These are phyloP conservation scores for Helichrysum umbraculigerum DNA, from an alignment of 129 eudicot genomes.

Conservation along the genomic window DNA sequence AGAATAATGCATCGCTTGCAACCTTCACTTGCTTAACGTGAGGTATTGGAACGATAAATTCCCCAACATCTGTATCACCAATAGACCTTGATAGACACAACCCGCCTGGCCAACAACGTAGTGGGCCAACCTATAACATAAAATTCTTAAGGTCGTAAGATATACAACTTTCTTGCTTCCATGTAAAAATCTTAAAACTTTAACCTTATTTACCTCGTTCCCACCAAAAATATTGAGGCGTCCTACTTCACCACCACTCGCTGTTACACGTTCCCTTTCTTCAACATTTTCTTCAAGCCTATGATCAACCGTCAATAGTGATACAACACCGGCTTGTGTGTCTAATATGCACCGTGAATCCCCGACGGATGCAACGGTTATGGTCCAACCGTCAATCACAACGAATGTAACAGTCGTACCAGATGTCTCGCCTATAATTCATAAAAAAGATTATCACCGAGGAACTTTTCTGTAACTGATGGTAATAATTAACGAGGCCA, in stretches of 20 bases:
- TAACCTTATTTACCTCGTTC: conserved; percentile 52
- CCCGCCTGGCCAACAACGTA: conserved; percentile 99
- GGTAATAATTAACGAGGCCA: background rate
- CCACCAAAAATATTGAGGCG: conserved; percentile 83
- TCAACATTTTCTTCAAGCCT: conserved; percentile 93
- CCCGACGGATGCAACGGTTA: conserved; percentile 97
- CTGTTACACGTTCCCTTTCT: conserved; percentile 93
- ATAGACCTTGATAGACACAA: conserved; percentile 97
- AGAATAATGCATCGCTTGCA: background rate
- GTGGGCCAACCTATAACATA: conserved; percentile 77
- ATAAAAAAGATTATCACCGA: background rate
- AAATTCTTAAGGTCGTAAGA: background rate
- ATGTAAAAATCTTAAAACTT: background rate
- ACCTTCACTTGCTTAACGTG: conserved; percentile 99
- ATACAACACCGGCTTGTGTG: conserved; percentile 90
- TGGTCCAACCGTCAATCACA: conserved; percentile 96
- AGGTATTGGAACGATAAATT: conserved; percentile 91
- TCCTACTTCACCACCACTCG: conserved; percentile 96
- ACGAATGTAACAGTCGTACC: conserved; percentile 95
- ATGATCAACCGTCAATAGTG: conserved; percentile 90
- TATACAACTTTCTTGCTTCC: background rate
- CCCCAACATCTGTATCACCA: conserved; percentile 99
- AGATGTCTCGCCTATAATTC: conserved; percentile 77
- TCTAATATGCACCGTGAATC: conserved; percentile 96
- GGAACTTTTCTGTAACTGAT: background rate